Base-by-base conservation (phyloP, 345 rosid species). In the Salix suchowensis region DNA sequence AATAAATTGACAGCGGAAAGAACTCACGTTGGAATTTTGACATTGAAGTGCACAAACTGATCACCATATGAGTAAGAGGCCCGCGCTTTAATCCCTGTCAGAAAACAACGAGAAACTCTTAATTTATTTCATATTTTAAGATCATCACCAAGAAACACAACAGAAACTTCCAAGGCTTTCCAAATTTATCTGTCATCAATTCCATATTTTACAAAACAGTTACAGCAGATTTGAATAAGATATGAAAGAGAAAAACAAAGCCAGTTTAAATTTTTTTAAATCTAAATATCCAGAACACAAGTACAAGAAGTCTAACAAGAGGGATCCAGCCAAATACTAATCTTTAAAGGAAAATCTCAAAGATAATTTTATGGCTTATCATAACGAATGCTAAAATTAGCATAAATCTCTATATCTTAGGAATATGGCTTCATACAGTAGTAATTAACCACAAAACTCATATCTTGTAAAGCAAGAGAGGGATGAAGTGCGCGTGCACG, bases 1-100 rank as follows among this genome's bases (percentile, higher is more conserved):
- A 50, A 36, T 12, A 15, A 60, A 19, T 19, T 14, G n/a, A 19
- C 67, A 2, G 2, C 6, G 46, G 72, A 36, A 23, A 60, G 16
- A 67, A 70, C 97, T 36, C 87, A 94, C 99, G 81, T 64, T 42
- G 99, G 99, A 79, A 96, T 92, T 90, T 88, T 88, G 85, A 96
- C 90, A 66, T 88, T 94, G 86, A 91, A 96, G 81, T 96, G 97
- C 83, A 96, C 99, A 76, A 79, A 96, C 68, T 94, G 97, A 84
- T 96, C 97, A 21, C 99, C 99, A 32, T 83, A 89, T 75, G 88
- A 82, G 78, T 79, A 78, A 2, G 98, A 89, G 74, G 88, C 88
- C 75, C 98, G 88, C n/a, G 92, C 77, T 82, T 92, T 94, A 69
- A 96, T 87, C 72, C 98, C 97, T 94, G 89, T 73, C 44, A 48